phyloP scores from a whole-genome alignment of 2,329 filamentous ascomycete genomes.

The Fusarium begoniae region DNA sequence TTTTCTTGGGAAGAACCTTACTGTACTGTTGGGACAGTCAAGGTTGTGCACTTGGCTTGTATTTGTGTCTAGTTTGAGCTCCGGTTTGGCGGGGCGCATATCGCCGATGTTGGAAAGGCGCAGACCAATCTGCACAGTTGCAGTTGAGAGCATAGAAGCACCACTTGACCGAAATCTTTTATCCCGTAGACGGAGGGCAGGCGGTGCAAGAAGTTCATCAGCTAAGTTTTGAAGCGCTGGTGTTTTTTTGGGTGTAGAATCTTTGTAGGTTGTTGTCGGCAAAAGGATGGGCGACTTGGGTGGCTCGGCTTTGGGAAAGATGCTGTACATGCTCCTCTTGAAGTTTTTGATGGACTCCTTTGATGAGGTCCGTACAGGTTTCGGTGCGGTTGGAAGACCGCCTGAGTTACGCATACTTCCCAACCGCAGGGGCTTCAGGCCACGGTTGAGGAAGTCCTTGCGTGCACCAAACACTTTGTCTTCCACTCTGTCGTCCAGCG shows the following conservation, averaged over 20 bases:
- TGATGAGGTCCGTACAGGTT: constrained; percentile 24
- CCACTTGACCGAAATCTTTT: constrained; percentile 61
- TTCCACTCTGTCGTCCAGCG: constrained; percentile 44
- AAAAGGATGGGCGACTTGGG: constrained; percentile 49
- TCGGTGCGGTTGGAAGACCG: constrained; percentile 22
- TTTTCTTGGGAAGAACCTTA: constrained; percentile 31
- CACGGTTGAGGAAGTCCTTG: constrained; percentile 30
- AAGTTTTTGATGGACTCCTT: constrained; percentile 37
- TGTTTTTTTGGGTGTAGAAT: constrained; percentile 18
- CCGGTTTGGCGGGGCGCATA: constrained; percentile 48
- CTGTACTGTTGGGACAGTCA: constrained; percentile 44
- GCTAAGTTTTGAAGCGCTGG: constrained; percentile 1
- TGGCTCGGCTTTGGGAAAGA: constrained; percentile 34
- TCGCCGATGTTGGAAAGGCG: constrained; percentile 70
- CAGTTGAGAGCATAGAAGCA: constrained; percentile 71
- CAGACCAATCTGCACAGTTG: constrained; percentile 77
- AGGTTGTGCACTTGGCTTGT: constrained; percentile 50
- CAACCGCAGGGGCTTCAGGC: constrained; percentile 30
- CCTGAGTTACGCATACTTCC: constrained; percentile 35
- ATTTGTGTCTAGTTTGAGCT: constrained; percentile 28
- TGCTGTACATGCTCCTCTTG: constrained; percentile 41
- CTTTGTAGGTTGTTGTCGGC: constrained; percentile 58
- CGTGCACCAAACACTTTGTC: constrained; percentile 43
- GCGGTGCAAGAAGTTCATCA: constrained; percentile 49
- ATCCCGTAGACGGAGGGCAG: constrained; percentile 52